Percentiles rank a stretch among this genome's conserved stretches.
These are phyloP conservation scores for Aphanomyces stellatus DNA, from an alignment of 352 stramenopile species.

Conservation along the genomic window DNA sequence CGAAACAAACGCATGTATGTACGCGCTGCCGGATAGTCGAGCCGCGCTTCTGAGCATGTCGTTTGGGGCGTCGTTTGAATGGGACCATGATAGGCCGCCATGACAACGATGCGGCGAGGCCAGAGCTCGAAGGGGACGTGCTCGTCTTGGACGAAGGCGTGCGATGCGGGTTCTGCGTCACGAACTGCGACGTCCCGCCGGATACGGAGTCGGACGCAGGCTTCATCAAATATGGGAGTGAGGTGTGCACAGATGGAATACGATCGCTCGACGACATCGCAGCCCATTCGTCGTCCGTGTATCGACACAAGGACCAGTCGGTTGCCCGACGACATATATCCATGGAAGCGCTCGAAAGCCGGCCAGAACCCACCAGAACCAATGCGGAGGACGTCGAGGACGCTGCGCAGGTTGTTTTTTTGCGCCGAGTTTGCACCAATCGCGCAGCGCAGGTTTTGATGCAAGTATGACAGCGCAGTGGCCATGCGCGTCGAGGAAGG, in stretches of 20 bases:
- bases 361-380: background rate
- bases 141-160: background rate
- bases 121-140: background rate
- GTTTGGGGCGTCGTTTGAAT: background rate
- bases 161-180: background rate
- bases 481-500: background rate
- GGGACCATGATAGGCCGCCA: background rate
- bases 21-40: background rate
- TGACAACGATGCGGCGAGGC: background rate
- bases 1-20: background rate
- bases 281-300: background rate
- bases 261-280: too few relatives aligned
- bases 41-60: background rate
- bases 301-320: background rate
- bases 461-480: background rate
- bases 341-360: background rate
- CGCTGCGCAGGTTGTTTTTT: background rate
- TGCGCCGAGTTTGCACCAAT: background rate
- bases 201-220: background rate
- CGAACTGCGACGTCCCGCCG: too few relatives aligned
- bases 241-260: background rate
- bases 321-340: background rate
- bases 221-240: background rate
- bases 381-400: constrained; percentile 4
- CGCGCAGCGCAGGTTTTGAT: background rate